A percentile compares a stretch with the other conserved stretches of the same genome.
Evolutionary conservation across 805 yeast genomes (phyloP).

Genomic region (Saccharomycopsis capsularis): DNA sequence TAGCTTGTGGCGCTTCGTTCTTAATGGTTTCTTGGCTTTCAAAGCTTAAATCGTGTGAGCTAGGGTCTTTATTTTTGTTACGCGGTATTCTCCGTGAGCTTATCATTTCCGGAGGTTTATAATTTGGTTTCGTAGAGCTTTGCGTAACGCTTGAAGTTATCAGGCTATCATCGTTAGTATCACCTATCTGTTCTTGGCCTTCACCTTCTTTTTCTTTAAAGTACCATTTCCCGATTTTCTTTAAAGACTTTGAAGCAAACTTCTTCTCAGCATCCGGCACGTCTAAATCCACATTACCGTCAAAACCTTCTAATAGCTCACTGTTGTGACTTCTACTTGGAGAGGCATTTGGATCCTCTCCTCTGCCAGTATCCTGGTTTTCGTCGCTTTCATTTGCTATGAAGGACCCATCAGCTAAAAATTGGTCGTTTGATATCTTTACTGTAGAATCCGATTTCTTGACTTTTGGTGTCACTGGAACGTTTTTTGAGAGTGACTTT

Average conservation of each 20-base stretch:
- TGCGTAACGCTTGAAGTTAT: neutral
- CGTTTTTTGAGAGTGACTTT: neutral
- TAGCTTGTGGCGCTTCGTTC: neutral
- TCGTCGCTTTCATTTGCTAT: conserved; percentile 19
- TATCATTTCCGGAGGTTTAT: conserved; percentile 63
- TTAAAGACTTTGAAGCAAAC: conserved; percentile 40
- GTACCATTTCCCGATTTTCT: conserved; percentile 66
- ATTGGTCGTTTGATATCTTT: conserved; percentile 27
- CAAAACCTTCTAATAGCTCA: too few relatives aligned
- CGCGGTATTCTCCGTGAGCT: conserved; percentile 40
- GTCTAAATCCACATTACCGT: too few relatives aligned
- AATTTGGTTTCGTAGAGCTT: conserved; percentile 19
- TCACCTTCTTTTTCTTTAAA: conserved; percentile 36
- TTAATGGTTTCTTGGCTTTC: neutral
- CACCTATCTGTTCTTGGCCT: neutral
- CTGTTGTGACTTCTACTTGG: neutral
- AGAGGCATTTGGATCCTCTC: conserved; percentile 16
- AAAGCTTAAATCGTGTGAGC: neutral
- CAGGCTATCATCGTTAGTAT: neutral
- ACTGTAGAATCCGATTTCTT: conserved; percentile 25
- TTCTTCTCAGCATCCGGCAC: conserved; percentile 16
- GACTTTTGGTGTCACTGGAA: conserved; percentile 2
- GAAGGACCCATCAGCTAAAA: conserved; percentile 27
- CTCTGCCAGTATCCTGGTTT: conserved; percentile 25
- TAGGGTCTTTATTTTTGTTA: conserved; percentile 23